Evolutionary conservation across 768 basidiomycete species (phyloP), one percentile per base, ranked within the genome.

Genomic region (Lentinula guzmanii): DNA sequence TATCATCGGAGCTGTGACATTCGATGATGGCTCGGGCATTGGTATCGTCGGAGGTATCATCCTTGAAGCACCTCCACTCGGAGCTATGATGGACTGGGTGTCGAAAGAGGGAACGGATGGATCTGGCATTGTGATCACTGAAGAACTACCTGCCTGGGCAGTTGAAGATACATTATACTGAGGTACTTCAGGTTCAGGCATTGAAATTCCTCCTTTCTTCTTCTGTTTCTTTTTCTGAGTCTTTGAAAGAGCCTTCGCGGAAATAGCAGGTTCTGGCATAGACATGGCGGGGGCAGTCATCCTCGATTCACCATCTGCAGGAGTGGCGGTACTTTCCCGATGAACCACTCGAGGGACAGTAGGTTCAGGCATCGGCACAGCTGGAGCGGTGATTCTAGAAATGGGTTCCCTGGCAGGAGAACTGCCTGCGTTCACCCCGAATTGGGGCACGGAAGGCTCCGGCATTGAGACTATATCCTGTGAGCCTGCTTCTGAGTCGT

Each of bases 11-110:
- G 50, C 51, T 21, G 57, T 58, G 33, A 58, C 21, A 21, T 41
- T 42, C 7, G 54, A 56, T 9, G 34, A 34, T 13, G 58, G 58
- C n/a, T 46, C 58, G 7, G 58, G 58, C 58, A 59, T 59, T 5
- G 28, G 58, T 8, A 59, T 59, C 8, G 45, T 39, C 15, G 58
- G 58, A 34, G 58, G 31, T 42, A 51, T 35, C 45, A 59, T 56
- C 28, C 55, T n/a, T 10, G 55, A 48, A 31, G 58, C 13, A 16
- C 18, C 58, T 9, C 45, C 58, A 9, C 39, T 21, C 13, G 55
- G 55, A n/a, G 45, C 18, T 15, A 18, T 8, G 18, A 16, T 15
- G 34, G 35, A 39, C 13, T 37, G 34, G 53, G 34, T 37, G 41
- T 56, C 37, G 10, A 21, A 39, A 16, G 54, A 43, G 10, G 37